Evolutionary conservation across 192 early-diverging fungal species (phyloP), one percentile per base, ranked within the genome.

Genomic region (Coemansia sp.): DNA sequence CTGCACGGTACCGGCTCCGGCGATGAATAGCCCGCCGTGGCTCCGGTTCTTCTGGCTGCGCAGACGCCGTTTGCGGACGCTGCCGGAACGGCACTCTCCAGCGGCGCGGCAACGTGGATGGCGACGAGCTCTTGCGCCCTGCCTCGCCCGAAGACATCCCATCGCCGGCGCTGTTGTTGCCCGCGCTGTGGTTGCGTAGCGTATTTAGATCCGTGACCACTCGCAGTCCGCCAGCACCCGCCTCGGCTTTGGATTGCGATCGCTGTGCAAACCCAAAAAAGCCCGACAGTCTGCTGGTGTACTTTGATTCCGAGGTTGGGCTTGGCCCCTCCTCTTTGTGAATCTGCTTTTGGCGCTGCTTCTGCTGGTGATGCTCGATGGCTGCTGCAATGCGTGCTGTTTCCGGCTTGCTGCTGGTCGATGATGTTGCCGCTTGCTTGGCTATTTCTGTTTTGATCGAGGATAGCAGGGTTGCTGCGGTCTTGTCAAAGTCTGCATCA

Each of bases 391-490:
- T 77, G 7, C 53, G 58, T 28, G 57, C 58, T 28, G 53, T 59
- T 11, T 45, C 46, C 3, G 62, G 49, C 28, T 20, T 41, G 31
- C 23, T 32, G 46, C 21, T 23, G 51, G 15, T 28, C 23, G 18
- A 5, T 41, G 21, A 37, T 38, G 58, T 48, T 2, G 58, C 66
- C 0, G 55, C 64, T 32, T 69, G 62, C 15, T 59, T 53, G 0
- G 67, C 74, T 11, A 77, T 70, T 14, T 77, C 64, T 11, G 67
- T 63, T 41, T 77, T 77, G 37, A 77, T 77, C 9, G 74, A 70
- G 38, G 75, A 78, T 0, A 78, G 60, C 48, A 78, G 45, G 10
- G 68, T 64, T 0, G 75, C 75, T 1, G 75, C 75, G 8, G 68
- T 71, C 54, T 67, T 66, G 57, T 78, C 75, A 43, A 78, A 71